Base-by-base conservation (phyloP, 225 moss, liverwort and hornwort genomes). In the Anthoceros angustus region DNA sequence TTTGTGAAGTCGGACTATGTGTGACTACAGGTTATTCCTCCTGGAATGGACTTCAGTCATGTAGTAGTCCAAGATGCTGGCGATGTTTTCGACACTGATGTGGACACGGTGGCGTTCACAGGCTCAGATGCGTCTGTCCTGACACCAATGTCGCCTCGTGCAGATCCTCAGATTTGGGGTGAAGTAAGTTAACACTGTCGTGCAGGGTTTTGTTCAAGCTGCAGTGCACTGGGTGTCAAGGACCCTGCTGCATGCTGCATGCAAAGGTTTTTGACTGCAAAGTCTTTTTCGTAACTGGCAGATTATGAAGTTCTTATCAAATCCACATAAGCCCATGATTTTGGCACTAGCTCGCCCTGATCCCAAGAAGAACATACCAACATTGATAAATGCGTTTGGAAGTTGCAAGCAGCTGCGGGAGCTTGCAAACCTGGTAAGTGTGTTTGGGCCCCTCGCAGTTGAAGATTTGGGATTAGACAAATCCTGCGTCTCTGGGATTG, bases 11-110 rank as follows among this genome's bases (percentile, higher is more conserved):
- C 0, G 23, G 23, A 0, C 25, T 10, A 1, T 5, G 40, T 39
- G 14, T n/a, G 50, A 55, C 16, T 43, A 40, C 73, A 85, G 85
- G 85, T 85, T 0, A 82, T 82, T 63, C 72, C 81, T 25, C 85
- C 81, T 3, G 85, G 85, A n/a, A 85, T 85, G 85, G 82, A 85
- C 64, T 85, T 85, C 63, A 85, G 82, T 66, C 79, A 80, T 72
- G 82, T 85, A 12, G 62, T 77, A 11, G 85, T 79, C 2, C 85
- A 79, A 70, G 85, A 85, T 18, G 78, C 81, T n/a, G 63, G 80
- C 12, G 80, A 81, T 42, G 62, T 77, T 12, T 43, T 77, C 14
- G 78, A 82, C 62, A 69, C 67, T 43, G 79, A 80, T 62, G 66
- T 68, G 25, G 77, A 77, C 41, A 63, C 69, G 0, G 4, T 76